Percentiles rank a stretch among this genome's conserved stretches.
These are phyloP conservation scores for Hypocrella siamensis DNA, from an alignment of 2,329 filamentous ascomycete genomes.

Conservation along the genomic window DNA sequence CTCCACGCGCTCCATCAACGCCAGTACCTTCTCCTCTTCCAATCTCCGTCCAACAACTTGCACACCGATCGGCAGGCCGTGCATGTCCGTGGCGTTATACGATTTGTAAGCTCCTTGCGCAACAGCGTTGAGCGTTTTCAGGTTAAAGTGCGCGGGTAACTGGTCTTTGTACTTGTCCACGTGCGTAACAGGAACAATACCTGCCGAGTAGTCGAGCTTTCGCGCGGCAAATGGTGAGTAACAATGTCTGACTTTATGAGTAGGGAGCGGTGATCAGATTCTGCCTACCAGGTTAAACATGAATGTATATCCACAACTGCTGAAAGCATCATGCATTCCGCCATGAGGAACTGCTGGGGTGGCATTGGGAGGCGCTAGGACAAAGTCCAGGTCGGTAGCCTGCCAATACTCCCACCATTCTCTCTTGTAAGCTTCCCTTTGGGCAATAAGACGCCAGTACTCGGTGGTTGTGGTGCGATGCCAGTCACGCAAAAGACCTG, in stretches of 20 bases:
- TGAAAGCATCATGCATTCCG: slow-evolving; percentile 73
- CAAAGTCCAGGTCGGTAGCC: slow-evolving; percentile 53
- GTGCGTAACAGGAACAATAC: slow-evolving; percentile 71
- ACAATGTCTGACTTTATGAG: not conserved
- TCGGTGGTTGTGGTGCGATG: slow-evolving; percentile 58
- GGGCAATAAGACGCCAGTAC: slow-evolving; percentile 67
- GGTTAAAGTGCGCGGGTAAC: slow-evolving; percentile 43
- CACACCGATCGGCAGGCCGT: slow-evolving; percentile 72
- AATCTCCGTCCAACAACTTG: slow-evolving; percentile 68
- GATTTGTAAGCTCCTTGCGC: slow-evolving; percentile 72
- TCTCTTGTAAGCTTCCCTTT: slow-evolving; percentile 62
- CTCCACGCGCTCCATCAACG: slow-evolving; percentile 66
- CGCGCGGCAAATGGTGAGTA: not conserved
- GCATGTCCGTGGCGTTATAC: slow-evolving; percentile 72
- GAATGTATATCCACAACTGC: slow-evolving; percentile 85
- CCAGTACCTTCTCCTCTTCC: slow-evolving; percentile 78
- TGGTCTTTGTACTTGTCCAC: slow-evolving; percentile 57
- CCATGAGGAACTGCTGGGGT: slow-evolving; percentile 78
- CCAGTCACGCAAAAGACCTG: slow-evolving; percentile 59
- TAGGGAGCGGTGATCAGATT: not conserved
- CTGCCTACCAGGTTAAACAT: slow-evolving; percentile 66
- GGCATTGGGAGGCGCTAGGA: slow-evolving; percentile 75
- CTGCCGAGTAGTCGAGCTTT: slow-evolving; percentile 70
- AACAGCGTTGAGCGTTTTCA: slow-evolving; percentile 58
- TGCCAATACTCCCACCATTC: slow-evolving; percentile 82